Conservation (phyloP, 2,329 filamentous ascomycete species). For the Trichoderma endophyticum region DNA sequence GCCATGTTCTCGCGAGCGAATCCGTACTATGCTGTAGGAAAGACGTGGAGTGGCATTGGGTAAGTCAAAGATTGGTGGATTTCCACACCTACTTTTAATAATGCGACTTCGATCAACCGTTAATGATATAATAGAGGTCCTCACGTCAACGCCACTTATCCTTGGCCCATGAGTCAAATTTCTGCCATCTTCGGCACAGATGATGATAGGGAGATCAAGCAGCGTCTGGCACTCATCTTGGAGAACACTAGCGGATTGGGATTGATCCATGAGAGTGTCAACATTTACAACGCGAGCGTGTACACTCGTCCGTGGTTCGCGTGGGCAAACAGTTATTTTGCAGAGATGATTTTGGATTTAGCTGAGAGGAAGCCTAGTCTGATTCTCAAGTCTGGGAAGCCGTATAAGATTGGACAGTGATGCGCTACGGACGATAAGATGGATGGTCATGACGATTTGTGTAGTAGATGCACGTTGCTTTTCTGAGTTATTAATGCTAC, state of each 20-base stretch:
- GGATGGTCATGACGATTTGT: not conserved
- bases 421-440: not conserved
- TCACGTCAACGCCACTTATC: constrained; percentile 58
- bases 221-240: constrained; percentile 38
- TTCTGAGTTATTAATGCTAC: not conserved
- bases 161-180: constrained; percentile 57
- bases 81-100: no score
- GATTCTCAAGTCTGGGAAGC: constrained; percentile 40
- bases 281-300: constrained; percentile 38
- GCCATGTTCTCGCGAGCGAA: constrained; percentile 76
- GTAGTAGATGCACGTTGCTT: not conserved
- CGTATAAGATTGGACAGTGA: constrained; percentile 19
- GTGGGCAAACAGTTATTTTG: constrained; percentile 44
- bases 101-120: not conserved
- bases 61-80: constrained; percentile 17
- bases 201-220: constrained; percentile 34
- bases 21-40: constrained; percentile 60
- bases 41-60: constrained; percentile 28
- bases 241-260: constrained; percentile 41
- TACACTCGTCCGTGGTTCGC: constrained; percentile 48
- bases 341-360: constrained; percentile 60
- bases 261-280: constrained; percentile 48
- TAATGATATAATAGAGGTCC: constrained; percentile 45
- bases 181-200: constrained; percentile 50
- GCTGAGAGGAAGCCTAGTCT: constrained; percentile 79